Conservation (phyloP, 176 grass and related monocot genomes). For the Lolium rigidum region DNA sequence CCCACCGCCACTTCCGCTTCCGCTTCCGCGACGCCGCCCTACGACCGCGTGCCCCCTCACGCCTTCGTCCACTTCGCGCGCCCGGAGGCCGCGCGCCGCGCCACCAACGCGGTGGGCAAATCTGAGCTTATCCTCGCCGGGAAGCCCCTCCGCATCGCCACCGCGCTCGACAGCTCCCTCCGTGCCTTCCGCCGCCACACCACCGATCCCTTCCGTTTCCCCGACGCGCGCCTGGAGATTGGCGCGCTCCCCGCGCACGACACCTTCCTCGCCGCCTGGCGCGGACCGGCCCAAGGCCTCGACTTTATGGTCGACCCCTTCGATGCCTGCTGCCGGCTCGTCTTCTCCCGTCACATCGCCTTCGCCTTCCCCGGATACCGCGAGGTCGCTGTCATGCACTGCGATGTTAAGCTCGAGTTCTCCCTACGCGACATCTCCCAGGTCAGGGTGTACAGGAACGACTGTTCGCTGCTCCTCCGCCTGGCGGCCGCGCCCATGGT, state of each 20-base stretch:
- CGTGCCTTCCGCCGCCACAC: constrained; percentile 52
- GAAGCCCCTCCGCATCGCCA: constrained; percentile 46
- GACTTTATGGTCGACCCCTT: constrained; percentile 85
- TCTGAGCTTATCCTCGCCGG: constrained; percentile 53
- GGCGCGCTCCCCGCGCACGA: constrained; percentile 45
- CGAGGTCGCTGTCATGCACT: constrained; percentile 53
- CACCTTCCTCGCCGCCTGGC: constrained; percentile 69
- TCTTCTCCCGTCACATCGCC: constrained; percentile 66
- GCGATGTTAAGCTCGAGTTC: constrained; percentile 83
- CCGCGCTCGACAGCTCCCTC: constrained; percentile 58
- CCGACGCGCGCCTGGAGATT: constrained; percentile 62
- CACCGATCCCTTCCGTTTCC: constrained; percentile 64
- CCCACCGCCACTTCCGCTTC: neutral
- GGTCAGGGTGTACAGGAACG: constrained; percentile 39
- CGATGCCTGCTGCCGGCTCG: constrained; percentile 58
- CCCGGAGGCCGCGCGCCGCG: constrained; percentile 61
- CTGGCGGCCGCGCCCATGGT: constrained; percentile 43
- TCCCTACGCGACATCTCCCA: constrained; percentile 56
- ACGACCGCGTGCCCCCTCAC: constrained; percentile 58
- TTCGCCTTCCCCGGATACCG: constrained; percentile 53
- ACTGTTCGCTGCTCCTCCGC: constrained; percentile 60
- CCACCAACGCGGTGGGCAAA: constrained; percentile 53
- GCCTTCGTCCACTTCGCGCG: constrained; percentile 72
- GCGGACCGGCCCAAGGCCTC: constrained; percentile 41
- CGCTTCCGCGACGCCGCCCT: constrained; percentile 28